Percentiles rank a stretch among this genome's conserved stretches.
Evolutionary conservation across 2,329 filamentous ascomycete species (phyloP).

Genomic region (Hymenoscyphus fructigenus): DNA sequence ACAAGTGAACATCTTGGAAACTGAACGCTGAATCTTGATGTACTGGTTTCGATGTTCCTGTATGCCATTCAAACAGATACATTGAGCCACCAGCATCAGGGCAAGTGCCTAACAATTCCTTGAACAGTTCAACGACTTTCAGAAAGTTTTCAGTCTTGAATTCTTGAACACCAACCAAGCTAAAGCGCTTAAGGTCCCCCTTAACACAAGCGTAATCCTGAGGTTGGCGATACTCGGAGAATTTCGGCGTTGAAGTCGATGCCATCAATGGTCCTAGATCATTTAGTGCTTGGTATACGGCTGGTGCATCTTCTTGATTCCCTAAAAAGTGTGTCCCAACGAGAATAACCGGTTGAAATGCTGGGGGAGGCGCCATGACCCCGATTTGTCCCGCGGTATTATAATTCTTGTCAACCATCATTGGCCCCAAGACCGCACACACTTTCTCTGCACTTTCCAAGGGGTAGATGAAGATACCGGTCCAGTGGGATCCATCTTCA

Average conservation of each 20-base stretch:
- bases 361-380: slow-evolving; percentile 13
- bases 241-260: slow-evolving; percentile 8
- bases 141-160: slow-evolving; percentile 15
- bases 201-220: slow-evolving; percentile 10
- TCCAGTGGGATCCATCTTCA: slow-evolving; percentile 29
- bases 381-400: slow-evolving; percentile 14
- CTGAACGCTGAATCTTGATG: slow-evolving; percentile 11
- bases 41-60: not conserved
- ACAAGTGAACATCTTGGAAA: not conserved
- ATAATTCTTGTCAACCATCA: slow-evolving; percentile 10
- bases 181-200: slow-evolving; percentile 15
- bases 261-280: slow-evolving; percentile 9
- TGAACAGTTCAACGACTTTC: slow-evolving; percentile 10
- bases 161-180: slow-evolving; percentile 8
- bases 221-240: slow-evolving; percentile 11
- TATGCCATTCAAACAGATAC: slow-evolving; percentile 18
- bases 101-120: slow-evolving; percentile 10
- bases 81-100: slow-evolving; percentile 14
- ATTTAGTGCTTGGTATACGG: slow-evolving; percentile 2
- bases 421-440: slow-evolving; percentile 24
- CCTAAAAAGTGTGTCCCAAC: slow-evolving; percentile 12
- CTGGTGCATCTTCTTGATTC: slow-evolving; percentile 4
- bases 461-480: slow-evolving; percentile 34
- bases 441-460: slow-evolving; percentile 32
- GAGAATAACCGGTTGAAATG: slow-evolving; percentile 11